phyloP scores from a whole-genome alignment of 148 eudicot species.

The Drosera capensis region DNA sequence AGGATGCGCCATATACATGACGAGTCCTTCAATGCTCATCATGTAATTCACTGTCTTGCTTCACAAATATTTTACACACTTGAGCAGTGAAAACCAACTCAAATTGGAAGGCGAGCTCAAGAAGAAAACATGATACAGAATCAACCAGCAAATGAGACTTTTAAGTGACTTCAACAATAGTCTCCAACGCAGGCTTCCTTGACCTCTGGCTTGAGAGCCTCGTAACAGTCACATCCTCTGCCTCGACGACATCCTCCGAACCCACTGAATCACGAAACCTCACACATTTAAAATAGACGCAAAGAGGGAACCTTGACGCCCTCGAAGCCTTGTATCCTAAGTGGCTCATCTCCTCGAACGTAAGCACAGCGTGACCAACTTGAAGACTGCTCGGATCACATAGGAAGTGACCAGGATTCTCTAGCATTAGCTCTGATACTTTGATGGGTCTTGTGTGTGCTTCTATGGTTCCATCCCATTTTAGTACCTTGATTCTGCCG shows the following conservation, averaged over 20 bases:
- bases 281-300: constrained; percentile 9
- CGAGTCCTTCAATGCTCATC: too few relatives aligned
- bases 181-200: constrained; percentile 55
- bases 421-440: constrained; percentile 45
- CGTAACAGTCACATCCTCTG: neutral
- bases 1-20: too few relatives aligned
- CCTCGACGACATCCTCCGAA: neutral
- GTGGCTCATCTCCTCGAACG: constrained; percentile 27
- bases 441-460: constrained; percentile 18
- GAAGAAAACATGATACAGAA: too few relatives aligned
- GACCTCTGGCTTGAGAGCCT: constrained; percentile 32
- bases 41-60: too few relatives aligned
- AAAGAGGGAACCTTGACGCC: constrained; percentile 22
- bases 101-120: too few relatives aligned
- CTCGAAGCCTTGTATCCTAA: constrained; percentile 20
- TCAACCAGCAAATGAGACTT: too few relatives aligned
- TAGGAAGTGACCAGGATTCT: constrained; percentile 33
- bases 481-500: constrained; percentile 20
- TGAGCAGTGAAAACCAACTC: too few relatives aligned
- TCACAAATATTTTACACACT: too few relatives aligned
- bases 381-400: constrained; percentile 27
- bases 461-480: constrained; percentile 21
- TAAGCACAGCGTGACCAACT: constrained; percentile 35
- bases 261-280: neutral
- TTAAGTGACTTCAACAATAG: constrained; percentile 37